These are phyloP conservation scores for Psilocybe cubensis DNA, from an alignment of 768 basidiomycete genomes.

Conservation along the genomic window DNA sequence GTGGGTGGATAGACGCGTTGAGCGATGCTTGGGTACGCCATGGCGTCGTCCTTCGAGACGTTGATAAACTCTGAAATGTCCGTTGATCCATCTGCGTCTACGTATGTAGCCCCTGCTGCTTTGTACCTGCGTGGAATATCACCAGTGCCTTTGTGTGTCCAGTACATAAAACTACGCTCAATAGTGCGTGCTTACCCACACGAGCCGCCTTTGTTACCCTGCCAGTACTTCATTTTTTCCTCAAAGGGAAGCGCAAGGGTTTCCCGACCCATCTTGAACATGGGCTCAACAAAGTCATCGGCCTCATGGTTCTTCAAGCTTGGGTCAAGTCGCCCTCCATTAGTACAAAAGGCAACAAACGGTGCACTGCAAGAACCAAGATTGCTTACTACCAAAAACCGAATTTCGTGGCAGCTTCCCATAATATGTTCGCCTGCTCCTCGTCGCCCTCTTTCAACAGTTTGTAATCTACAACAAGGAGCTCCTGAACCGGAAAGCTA, in stretches of 20 bases:
- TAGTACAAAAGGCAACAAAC: not conserved
- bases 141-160: not conserved
- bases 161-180: not conserved
- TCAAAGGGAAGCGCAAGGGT: constrained; percentile 52
- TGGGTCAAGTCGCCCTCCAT: not conserved
- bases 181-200: constrained; percentile 31
- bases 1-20: constrained; percentile 58
- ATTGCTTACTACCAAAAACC: constrained; percentile 65
- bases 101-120: constrained; percentile 57
- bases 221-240: constrained; percentile 58
- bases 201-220: constrained; percentile 46
- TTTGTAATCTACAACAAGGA: constrained; percentile 56
- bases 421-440: constrained; percentile 48
- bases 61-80: constrained; percentile 66
- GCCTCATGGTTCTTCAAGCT: constrained; percentile 58
- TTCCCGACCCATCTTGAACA: constrained; percentile 57
- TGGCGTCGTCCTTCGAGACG: constrained; percentile 64
- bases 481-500: constrained; percentile 46
- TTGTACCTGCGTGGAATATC: constrained; percentile 46
- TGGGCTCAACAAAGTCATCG: constrained; percentile 42
- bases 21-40: constrained; percentile 53
- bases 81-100: constrained; percentile 55
- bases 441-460: constrained; percentile 43
- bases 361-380: not conserved
- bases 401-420: constrained; percentile 52